These are phyloP conservation scores for Teunomyces tritomae DNA, from an alignment of 805 yeast species.

Conservation along the genomic window DNA sequence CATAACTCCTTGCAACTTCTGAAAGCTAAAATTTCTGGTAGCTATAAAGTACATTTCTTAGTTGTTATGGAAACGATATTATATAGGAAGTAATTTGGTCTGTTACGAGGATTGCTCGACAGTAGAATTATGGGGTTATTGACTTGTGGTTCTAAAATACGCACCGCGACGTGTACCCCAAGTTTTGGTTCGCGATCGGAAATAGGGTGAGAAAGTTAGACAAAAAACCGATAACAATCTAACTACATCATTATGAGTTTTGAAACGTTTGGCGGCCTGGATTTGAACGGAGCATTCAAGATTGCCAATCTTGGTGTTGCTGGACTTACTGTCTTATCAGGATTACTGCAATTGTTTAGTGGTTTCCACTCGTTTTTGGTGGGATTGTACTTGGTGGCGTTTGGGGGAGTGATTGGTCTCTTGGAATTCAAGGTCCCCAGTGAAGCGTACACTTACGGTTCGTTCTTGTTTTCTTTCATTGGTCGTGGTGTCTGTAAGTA, in stretches of 20 bases:
- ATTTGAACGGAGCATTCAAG: conserved; percentile 46
- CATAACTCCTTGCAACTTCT: too few relatives aligned
- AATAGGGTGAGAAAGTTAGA: neutral
- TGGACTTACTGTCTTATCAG: conserved; percentile 47
- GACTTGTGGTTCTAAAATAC: too few relatives aligned
- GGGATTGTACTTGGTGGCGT: conserved; percentile 54
- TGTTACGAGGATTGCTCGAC: too few relatives aligned
- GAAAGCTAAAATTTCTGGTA: too few relatives aligned
- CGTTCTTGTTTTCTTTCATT: conserved; percentile 66
- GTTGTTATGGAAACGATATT: too few relatives aligned
- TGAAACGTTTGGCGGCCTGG: conserved; percentile 42
- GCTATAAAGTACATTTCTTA: too few relatives aligned
- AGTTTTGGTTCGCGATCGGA: neutral
- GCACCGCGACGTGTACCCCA: neutral
- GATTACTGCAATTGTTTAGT: conserved; percentile 49
- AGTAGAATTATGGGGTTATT: too few relatives aligned
- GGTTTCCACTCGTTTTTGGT: conserved; percentile 52
- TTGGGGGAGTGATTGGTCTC: conserved; percentile 54
- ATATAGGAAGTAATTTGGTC: too few relatives aligned
- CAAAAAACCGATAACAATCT: neutral
- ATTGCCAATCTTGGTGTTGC: conserved; percentile 57
- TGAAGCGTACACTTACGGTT: conserved; percentile 61
- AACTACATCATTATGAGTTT: conserved; percentile 37
- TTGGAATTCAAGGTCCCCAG: conserved; percentile 57
- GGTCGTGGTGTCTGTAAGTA: conserved; percentile 70